Conservation (phyloP, 257 asterid species). For the Orobanche coerulescens region DNA sequence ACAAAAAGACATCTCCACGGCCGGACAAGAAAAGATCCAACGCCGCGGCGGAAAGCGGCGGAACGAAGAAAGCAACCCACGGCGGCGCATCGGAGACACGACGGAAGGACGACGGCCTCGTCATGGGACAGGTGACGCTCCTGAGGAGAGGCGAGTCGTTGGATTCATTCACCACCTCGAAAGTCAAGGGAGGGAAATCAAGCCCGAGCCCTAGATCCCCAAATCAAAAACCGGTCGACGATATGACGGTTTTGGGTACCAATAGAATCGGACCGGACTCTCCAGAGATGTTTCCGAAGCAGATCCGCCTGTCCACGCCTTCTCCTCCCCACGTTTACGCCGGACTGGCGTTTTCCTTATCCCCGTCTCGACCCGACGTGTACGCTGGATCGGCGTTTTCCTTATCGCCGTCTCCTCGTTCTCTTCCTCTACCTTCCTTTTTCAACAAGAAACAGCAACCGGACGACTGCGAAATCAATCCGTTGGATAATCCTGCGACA, state of each 20-base stretch:
- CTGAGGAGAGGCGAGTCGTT: constrained; percentile 49
- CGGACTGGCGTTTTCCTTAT: constrained; percentile 49
- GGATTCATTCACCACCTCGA: constrained; percentile 36
- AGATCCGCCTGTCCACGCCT: constrained; percentile 32
- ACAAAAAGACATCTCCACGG: constrained; percentile 29
- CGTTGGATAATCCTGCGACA: constrained; percentile 48
- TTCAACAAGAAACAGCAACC: constrained; percentile 30
- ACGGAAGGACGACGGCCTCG: constrained; percentile 28
- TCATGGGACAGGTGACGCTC: constrained; percentile 25
- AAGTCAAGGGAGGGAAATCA: constrained; percentile 20
- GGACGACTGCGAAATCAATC: constrained; percentile 14
- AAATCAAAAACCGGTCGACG: constrained; percentile 29
- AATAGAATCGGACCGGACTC: constrained; percentile 32
- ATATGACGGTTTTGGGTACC: constrained; percentile 29
- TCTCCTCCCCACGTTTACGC: constrained; percentile 40
- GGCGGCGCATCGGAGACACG: constrained; percentile 26
- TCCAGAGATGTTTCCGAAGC: constrained; percentile 39
- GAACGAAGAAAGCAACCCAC: constrained; percentile 22
- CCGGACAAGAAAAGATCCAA: constrained; percentile 30
- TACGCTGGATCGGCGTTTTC: constrained; percentile 68
- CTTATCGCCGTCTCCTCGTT: constrained; percentile 62
- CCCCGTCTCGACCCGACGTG: constrained; percentile 58
- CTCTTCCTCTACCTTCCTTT: constrained; percentile 64
- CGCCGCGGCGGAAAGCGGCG: constrained; percentile 8
- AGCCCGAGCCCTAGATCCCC: not conserved